Evolutionary conservation across 305 asterid genomes (phyloP).

Genomic region (Stenogyne calaminthoides): DNA sequence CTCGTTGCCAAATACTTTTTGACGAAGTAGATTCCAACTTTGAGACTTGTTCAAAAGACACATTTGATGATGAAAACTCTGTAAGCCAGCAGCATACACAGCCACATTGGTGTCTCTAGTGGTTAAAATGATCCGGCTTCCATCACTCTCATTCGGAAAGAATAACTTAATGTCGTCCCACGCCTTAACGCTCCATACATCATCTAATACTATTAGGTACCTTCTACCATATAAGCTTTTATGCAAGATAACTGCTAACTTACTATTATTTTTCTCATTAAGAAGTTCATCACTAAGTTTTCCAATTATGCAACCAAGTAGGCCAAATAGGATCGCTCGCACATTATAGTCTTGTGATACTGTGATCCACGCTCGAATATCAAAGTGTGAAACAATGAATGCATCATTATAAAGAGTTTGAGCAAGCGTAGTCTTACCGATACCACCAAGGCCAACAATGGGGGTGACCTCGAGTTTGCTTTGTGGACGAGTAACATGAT

Average conservation of each 20-base stretch:
- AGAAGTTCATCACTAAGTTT: neutral
- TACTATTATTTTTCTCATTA: neutral
- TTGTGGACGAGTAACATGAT: neutral
- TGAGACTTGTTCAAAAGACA: neutral
- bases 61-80: neutral
- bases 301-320: constrained; percentile 1
- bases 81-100: neutral
- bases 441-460: constrained; percentile 16
- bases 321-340: neutral
- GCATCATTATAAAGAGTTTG: constrained; percentile 9
- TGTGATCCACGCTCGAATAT: neutral
- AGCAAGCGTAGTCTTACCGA: constrained; percentile 11
- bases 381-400: neutral
- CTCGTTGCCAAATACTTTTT: constrained; percentile 8
- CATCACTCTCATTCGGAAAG: neutral
- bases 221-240: neutral
- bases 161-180: constrained; percentile 9
- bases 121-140: constrained; percentile 18
- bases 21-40: constrained; percentile 11
- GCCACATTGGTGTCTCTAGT: neutral
- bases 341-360: constrained; percentile 8
- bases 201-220: constrained; percentile 12
- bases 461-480: constrained; percentile 14
- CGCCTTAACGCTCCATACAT: neutral
- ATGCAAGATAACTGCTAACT: neutral